These are phyloP conservation scores for Pythium periplocum DNA, from an alignment of 352 stramenopile species.

Conservation along the genomic window DNA sequence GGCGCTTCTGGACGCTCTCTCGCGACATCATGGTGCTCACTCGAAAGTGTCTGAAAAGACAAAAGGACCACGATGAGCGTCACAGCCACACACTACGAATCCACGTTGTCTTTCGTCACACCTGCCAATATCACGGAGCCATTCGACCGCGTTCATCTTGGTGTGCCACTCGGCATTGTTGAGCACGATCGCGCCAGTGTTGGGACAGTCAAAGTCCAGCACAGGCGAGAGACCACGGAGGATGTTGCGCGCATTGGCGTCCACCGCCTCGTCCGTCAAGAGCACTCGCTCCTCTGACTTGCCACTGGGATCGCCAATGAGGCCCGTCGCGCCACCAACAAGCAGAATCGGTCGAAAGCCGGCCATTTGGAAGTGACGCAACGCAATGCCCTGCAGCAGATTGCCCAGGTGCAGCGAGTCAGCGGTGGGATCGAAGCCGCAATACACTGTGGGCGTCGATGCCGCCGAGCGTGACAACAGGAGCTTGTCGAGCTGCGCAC, in stretches of 20 bases:
- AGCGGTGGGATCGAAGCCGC: conserved; percentile 91
- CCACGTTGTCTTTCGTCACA: background rate
- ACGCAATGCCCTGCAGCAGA: conserved; percentile 77
- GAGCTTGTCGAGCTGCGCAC: conserved; percentile 44
- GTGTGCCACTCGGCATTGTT: conserved; percentile 99
- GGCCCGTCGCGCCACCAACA: conserved; percentile 82
- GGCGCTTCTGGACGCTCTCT: conserved; percentile 96
- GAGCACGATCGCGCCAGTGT: conserved; percentile 91
- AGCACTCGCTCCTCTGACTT: conserved; percentile 97
- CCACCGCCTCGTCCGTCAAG: conserved; percentile 92
- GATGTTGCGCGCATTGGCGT: conserved; percentile 88
- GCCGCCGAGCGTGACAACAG: conserved; percentile 15
- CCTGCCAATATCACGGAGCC: conserved; percentile 95
- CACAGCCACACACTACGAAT: background rate
- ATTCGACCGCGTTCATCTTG: conserved; percentile 93
- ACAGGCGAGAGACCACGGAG: conserved; percentile 91
- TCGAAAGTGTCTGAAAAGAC: conserved; percentile 83
- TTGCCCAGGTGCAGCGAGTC: conserved; percentile 90
- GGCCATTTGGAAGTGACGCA: conserved; percentile 85
- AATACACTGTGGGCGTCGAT: conserved; percentile 59
- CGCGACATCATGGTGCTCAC: conserved; percentile 99
- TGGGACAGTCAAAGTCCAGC: conserved; percentile 89
- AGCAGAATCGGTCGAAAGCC: conserved; percentile 89
- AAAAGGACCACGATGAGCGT: background rate
- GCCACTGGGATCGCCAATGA: conserved; percentile 98